Conservation (phyloP, 805 yeast species). For the Saccharomycopsis sp. region DNA sequence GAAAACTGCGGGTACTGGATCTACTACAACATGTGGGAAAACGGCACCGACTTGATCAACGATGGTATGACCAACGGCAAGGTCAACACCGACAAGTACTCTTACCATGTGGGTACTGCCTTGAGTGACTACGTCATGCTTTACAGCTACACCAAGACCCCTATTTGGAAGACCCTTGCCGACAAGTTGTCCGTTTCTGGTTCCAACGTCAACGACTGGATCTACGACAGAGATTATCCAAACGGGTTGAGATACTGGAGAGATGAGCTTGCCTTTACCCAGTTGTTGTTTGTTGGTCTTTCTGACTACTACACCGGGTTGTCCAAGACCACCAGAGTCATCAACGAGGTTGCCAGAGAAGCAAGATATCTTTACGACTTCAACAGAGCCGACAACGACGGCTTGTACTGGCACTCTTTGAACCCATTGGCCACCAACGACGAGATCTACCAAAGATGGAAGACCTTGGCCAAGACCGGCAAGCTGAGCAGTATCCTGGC, state of each 20-base stretch:
- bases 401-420: slow-evolving; percentile 50
- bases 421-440: slow-evolving; percentile 47
- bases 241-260: slow-evolving; percentile 46
- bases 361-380: slow-evolving; percentile 4
- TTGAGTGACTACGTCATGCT: slow-evolving; percentile 43
- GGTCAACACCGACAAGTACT: slow-evolving; percentile 37
- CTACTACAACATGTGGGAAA: slow-evolving; percentile 41
- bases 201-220: slow-evolving; percentile 41
- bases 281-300: slow-evolving; percentile 55
- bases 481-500: slow-evolving; percentile 36
- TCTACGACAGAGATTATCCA: slow-evolving; percentile 51
- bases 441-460: slow-evolving; percentile 43
- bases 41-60: slow-evolving; percentile 42
- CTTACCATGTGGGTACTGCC: slow-evolving; percentile 61
- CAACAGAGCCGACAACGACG: slow-evolving; percentile 22
- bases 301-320: slow-evolving; percentile 40
- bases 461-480: slow-evolving; percentile 44
- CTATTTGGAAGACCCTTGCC: slow-evolving; percentile 34
- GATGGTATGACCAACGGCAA: slow-evolving; percentile 43
- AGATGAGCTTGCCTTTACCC: slow-evolving; percentile 54
- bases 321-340: neutral
- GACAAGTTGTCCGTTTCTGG: slow-evolving; percentile 40
- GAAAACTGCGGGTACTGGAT: slow-evolving; percentile 51
- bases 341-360: slow-evolving; percentile 6
- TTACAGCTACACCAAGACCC: slow-evolving; percentile 41